Percentiles rank a stretch among this genome's conserved stretches.
Conservation (phyloP, 768 basidiomycete species). For the Tylopilus plumbeoviolaceoides region DNA sequence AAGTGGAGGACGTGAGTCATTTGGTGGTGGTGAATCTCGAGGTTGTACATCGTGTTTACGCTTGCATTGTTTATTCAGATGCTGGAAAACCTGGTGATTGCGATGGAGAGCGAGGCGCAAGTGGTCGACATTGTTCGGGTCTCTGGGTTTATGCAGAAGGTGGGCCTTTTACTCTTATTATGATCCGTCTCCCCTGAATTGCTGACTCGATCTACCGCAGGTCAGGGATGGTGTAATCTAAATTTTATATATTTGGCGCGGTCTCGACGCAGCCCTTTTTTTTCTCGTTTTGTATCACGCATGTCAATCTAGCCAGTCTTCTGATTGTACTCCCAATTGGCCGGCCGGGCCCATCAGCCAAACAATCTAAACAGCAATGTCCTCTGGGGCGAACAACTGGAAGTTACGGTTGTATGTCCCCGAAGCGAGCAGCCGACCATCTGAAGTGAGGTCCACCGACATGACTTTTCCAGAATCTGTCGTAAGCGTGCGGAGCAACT, state of each 20-base stretch:
- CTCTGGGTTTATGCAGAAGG: constrained; percentile 90
- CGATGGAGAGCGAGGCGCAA: constrained; percentile 84
- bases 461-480: constrained; percentile 99
- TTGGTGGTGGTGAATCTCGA: constrained; percentile 12
- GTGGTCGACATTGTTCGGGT: constrained; percentile 81
- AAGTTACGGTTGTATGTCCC: constrained; percentile 94
- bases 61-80: constrained; percentile 44
- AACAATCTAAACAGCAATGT: constrained; percentile 33
- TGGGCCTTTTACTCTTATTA: constrained; percentile 32
- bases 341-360: neutral
- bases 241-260: constrained; percentile 18
- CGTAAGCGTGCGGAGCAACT: constrained; percentile 78
- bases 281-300: constrained; percentile 32
- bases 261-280: constrained; percentile 7
- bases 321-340: no score
- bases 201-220: constrained; percentile 26
- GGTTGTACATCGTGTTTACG: constrained; percentile 24
- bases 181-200: constrained; percentile 21
- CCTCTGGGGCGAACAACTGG: constrained; percentile 87
- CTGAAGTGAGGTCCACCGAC: constrained; percentile 88
- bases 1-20: constrained; percentile 82
- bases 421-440: constrained; percentile 79
- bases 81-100: constrained; percentile 79
- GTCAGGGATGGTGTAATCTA: constrained; percentile 42
- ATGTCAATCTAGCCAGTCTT: neutral